Conservation (phyloP, 805 yeast genomes). For the Metschnikowia dekortorum region DNA sequence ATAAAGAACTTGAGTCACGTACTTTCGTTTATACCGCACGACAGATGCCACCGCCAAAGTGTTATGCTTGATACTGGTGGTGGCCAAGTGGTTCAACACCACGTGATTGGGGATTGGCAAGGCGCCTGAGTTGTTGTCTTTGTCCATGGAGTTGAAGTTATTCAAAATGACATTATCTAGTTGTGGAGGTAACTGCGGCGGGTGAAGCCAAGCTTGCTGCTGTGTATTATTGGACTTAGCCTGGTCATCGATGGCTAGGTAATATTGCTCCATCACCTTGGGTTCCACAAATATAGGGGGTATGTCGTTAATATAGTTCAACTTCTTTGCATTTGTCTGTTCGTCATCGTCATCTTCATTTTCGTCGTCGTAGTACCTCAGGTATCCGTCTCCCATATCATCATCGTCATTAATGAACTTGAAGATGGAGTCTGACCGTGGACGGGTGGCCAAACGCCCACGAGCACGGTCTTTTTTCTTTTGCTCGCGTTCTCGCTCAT, state of each 20-base stretch:
- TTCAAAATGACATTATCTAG: slow-evolving; percentile 89
- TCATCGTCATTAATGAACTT: slow-evolving; percentile 65
- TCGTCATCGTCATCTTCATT: slow-evolving; percentile 22
- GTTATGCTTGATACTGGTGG: slow-evolving; percentile 89
- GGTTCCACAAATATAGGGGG: slow-evolving; percentile 86
- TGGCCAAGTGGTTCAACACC: slow-evolving; percentile 89
- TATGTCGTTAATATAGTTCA: slow-evolving; percentile 58
- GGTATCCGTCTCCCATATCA: slow-evolving; percentile 79
- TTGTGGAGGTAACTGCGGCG: slow-evolving; percentile 97
- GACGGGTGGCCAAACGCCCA: slow-evolving; percentile 26
- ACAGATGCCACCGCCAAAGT: slow-evolving; percentile 91
- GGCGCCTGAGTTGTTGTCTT: slow-evolving; percentile 82
- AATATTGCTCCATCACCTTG: slow-evolving; percentile 81
- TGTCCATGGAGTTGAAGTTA: slow-evolving; percentile 53
- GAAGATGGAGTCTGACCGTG: slow-evolving; percentile 56
- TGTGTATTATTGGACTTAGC: slow-evolving; percentile 53
- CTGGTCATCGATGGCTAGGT: slow-evolving; percentile 67
- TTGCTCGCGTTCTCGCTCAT: slow-evolving; percentile 8
- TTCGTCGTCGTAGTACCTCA: slow-evolving; percentile 64
- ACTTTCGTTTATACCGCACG: slow-evolving; percentile 81
- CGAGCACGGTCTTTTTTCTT: slow-evolving; percentile 18
- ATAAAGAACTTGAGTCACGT: slow-evolving; percentile 86
- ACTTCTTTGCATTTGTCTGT: slow-evolving; percentile 11
- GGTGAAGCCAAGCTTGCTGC: slow-evolving; percentile 70
- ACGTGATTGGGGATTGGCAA: slow-evolving; percentile 93